Evolutionary conservation across 2,329 filamentous ascomycete genomes (phyloP).

Genomic region (Aspergillus tanneri): DNA sequence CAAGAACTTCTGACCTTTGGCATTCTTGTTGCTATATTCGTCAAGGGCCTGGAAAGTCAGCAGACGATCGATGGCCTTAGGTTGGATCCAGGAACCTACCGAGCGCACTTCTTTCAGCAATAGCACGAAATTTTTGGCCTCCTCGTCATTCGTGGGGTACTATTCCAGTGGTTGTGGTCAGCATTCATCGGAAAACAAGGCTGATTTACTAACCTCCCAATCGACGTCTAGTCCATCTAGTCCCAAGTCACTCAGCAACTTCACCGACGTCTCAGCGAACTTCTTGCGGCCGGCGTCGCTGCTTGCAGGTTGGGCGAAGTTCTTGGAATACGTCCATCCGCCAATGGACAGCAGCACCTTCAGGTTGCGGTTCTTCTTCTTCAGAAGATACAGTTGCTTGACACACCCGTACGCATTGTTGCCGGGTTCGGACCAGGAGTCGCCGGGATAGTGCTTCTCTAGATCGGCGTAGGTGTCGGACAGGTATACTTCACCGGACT

Average conservation of each 20-base stretch:
- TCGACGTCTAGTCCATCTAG: conserved; percentile 55
- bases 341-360: conserved; percentile 82
- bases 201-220: conserved; percentile 35
- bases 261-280: conserved; percentile 69
- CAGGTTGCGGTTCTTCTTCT: conserved; percentile 71
- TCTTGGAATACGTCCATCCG: conserved; percentile 74
- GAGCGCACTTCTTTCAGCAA: conserved; percentile 34
- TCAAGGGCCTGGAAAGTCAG: conserved; percentile 37
- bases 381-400: conserved; percentile 73
- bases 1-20: conserved; percentile 43
- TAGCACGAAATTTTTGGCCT: conserved; percentile 38
- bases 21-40: conserved; percentile 41
- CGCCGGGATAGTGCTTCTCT: conserved; percentile 66
- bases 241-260: conserved; percentile 73
- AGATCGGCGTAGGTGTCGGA: conserved; percentile 68
- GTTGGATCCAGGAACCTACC: conserved; percentile 21
- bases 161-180: conserved; percentile 5
- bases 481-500: conserved; percentile 76
- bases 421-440: conserved; percentile 66
- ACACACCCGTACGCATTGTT: conserved; percentile 73
- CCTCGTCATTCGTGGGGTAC: conserved; percentile 34
- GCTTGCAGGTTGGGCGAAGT: conserved; percentile 68
- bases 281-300: conserved; percentile 57
- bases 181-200: not conserved
- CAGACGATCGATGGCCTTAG: no score